phyloP scores from a whole-genome alignment of 1,284 basidiomycete genomes.

The Pterulicium gracile region DNA sequence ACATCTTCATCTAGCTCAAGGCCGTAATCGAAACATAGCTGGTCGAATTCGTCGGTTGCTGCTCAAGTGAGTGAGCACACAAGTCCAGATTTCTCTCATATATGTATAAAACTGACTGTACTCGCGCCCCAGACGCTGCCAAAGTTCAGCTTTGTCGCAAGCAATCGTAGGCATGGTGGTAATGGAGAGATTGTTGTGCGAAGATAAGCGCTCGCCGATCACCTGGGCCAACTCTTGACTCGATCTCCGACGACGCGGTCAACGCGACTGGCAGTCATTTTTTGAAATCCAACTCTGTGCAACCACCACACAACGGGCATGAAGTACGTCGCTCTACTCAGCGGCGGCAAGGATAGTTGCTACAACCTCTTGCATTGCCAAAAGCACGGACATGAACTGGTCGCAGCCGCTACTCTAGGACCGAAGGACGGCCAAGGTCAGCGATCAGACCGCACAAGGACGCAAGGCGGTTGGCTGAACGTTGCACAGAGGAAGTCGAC shows the following conservation, averaged over 20 bases:
- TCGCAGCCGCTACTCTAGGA: constrained; percentile 84
- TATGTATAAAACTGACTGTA: constrained; percentile 52
- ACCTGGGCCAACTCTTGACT: constrained; percentile 12
- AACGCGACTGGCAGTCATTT: too few species aligned
- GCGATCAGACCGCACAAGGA: constrained; percentile 12
- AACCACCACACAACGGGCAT: constrained; percentile 41
- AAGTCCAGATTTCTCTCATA: constrained; percentile 6
- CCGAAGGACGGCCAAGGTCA: constrained; percentile 81
- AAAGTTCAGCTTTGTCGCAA: constrained; percentile 93
- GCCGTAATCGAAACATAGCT: constrained; percentile 95
- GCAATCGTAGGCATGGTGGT: constrained; percentile 84
- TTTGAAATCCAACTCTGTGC: too few species aligned
- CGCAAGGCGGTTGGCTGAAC: constrained; percentile 10
- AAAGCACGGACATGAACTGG: constrained; percentile 79
- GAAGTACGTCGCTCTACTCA: constrained; percentile 93
- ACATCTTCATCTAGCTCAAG: constrained; percentile 97
- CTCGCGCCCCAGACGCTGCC: constrained; percentile 72
- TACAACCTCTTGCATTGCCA: constrained; percentile 91
- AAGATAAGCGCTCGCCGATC: constrained; percentile 5
- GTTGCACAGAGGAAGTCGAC: constrained; percentile 83
- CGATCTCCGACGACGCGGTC: too few species aligned
- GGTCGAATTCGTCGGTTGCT: constrained; percentile 93
- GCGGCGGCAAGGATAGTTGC: constrained; percentile 97
- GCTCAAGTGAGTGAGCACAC: constrained; percentile 4
- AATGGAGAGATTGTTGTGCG: constrained; percentile 13